These are phyloP conservation scores for Solanum pennellii DNA, from an alignment of 257 asterid genomes.

Conservation along the genomic window DNA sequence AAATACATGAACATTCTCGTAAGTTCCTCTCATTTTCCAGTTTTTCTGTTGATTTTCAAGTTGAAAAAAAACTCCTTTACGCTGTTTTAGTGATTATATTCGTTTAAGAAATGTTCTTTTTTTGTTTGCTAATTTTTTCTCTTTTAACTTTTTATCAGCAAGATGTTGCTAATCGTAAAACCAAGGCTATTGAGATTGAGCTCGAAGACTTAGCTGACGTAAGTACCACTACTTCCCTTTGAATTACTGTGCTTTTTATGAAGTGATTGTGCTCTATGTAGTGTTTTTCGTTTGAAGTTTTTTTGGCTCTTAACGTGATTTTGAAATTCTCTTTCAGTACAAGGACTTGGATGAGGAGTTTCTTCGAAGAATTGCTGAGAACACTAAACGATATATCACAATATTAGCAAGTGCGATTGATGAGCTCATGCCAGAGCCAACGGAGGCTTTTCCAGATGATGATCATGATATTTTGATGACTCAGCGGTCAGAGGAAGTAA, in stretches of 20 bases:
- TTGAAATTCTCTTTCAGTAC: conserved; percentile 23
- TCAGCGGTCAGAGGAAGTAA: conserved; percentile 62
- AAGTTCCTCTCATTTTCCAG: conserved; percentile 7
- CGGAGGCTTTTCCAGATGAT: conserved; percentile 78
- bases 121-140: background rate
- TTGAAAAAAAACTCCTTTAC: background rate
- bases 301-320: background rate
- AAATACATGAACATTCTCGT: conserved; percentile 73
- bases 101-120: background rate
- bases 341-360: conserved; percentile 87
- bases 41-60: background rate
- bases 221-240: background rate
- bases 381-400: conserved; percentile 68
- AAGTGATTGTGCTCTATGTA: background rate
- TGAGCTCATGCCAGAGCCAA: conserved; percentile 87
- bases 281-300: background rate
- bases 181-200: conserved; percentile 72
- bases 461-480: conserved; percentile 80
- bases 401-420: conserved; percentile 78
- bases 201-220: conserved; percentile 74
- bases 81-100: background rate
- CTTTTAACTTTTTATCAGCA: conserved; percentile 36
- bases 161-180: conserved; percentile 86
- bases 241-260: background rate
- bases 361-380: conserved; percentile 63